Percentiles rank a stretch among this genome's conserved stretches.
Evolutionary conservation across 192 early-diverging fungal species (phyloP).

Genomic region (Paraglomus brasilianum): DNA sequence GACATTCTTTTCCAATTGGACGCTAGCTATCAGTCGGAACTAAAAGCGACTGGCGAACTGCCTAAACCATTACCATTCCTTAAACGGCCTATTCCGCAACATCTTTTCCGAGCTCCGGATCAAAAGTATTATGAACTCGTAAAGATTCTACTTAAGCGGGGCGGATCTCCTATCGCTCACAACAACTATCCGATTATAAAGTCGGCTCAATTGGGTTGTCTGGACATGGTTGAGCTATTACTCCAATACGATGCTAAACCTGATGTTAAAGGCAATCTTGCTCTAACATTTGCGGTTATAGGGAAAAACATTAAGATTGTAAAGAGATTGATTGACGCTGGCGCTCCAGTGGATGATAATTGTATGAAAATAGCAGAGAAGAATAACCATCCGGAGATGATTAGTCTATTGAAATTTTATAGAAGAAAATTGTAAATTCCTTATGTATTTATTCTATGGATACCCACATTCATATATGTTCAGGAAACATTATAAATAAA

Average conservation of each 20-base stretch:
- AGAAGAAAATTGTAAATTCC: too few species aligned
- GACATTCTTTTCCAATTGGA: constrained; percentile 24
- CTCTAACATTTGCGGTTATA: constrained; percentile 32
- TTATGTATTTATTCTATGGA: too few species aligned
- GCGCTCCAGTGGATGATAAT: constrained; percentile 35
- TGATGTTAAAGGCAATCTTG: constrained; percentile 30
- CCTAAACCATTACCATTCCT: too few species aligned
- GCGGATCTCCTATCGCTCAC: constrained; percentile 36
- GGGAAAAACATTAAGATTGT: constrained; percentile 36
- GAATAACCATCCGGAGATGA: constrained; percentile 38
- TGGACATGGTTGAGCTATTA: constrained; percentile 35
- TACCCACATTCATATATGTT: too few species aligned
- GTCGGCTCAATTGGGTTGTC: constrained; percentile 36
- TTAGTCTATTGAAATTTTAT: too few species aligned
- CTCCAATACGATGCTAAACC: constrained; percentile 35
- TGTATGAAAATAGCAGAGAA: constrained; percentile 36
- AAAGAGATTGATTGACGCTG: constrained; percentile 37
- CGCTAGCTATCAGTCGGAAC: background rate
- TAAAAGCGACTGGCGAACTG: background rate
- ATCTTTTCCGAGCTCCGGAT: constrained; percentile 32
- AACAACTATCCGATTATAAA: constrained; percentile 46
- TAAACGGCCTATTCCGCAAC: constrained; percentile 31
- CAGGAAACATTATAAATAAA: too few species aligned
- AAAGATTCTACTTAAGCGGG: constrained; percentile 35
- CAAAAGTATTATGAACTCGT: constrained; percentile 25